Evolutionary conservation across 1,139 yeast genomes (phyloP), one percentile per base, ranked within the genome.

Genomic region (Debaryomyces nepalensis): DNA sequence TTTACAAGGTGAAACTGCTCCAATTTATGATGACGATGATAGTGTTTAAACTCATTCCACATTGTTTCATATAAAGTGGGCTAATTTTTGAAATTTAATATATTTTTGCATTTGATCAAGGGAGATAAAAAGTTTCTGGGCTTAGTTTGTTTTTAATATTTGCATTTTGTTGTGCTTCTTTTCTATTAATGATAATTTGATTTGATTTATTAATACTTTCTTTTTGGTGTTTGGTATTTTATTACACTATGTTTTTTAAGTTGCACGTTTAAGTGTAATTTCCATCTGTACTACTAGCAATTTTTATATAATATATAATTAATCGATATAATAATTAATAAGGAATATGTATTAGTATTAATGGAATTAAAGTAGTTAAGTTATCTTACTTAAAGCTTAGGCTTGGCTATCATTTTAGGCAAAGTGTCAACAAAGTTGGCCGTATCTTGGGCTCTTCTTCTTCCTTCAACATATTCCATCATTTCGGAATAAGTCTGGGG

Each of bases 401-500:
- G 23, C 22, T 34, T 34, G 16, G 30, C 21, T n/a, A 14, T 42
- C 24, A 43, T 35, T 37, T 47, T 52, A 20, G 73, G 71, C 37
- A 70, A 64, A 15, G 72, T 65, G 43, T 72, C 75, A 8, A 83
- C 87, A 57, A 75, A 88, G 43, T 75, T 74, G 35, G 93, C 91
- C 18, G 96, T 88, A 43, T 85, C 95, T 39, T 74, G 75, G 3
- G 96, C 95, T 66, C 95, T 81, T 72, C 97, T 83, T 66, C 96
- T 81, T 26, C 95, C 97, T 56, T 86, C 91, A 21, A 90, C 75
- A 59, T 86, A 90, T 55, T 83, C 87, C 84, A 90, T 89, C 96
- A 90, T 90, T 63, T 90, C 97, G 18, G 84, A 77, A 60, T 90
- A 90, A 1, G 95, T 82, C 61, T 87, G 88, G 5, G 97, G 97